Base-by-base conservation (phyloP, 2,329 filamentous ascomycete genomes). In the Epichloe amarillans region DNA sequence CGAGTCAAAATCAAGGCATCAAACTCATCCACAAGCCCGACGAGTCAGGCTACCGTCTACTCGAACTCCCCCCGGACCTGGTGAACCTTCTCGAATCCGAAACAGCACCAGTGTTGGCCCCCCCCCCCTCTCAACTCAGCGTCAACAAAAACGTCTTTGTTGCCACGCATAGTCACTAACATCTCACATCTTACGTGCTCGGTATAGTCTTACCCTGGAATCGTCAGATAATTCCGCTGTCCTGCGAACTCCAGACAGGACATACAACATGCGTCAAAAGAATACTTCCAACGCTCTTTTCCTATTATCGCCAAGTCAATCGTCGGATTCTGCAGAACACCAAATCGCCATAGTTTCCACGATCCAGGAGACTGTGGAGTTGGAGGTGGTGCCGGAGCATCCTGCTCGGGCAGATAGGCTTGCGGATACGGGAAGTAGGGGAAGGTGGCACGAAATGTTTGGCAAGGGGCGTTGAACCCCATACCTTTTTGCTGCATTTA, bases 211-310 rank as follows among this genome's bases (percentile, higher is more conserved):
- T 49, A 73, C 65, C 15, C 65, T 78, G 44, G 70, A 73, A 55
- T 71, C 73, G 12, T 75, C 75, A 19, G 67, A 73, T 21, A 65
- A 70, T 1, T 62, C 64, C 2, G 78, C 79, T 26, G 61, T 81
- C 41, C 71, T 83, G 50, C 73, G 68, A 57, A 72, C 73, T 1
- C 72, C 71, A 3, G 63, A 68, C 49, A 74, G 72, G 57, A 75
- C 72, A 15, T 84, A 81, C 65, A 71, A 72, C 5, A 70, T 84
- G 45, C 77, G 76, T 33, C 80, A 83, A 59, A 83, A 83, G 62
- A 83, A 83, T 62, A 83, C 80, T 0, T 84, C 80, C 44, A 84
- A 84, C 60, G 75, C 76, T n/a, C 69, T 84, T 45, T 75, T 83
- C 58, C 62, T 84, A 3, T 67, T 83, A 35, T 61, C 66, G 26